A percentile compares a stretch with the other conserved stretches of the same genome.
phyloP scores from a whole-genome alignment of 371 early-diverging fungal genomes.

The Fennellomyces sp. region DNA sequence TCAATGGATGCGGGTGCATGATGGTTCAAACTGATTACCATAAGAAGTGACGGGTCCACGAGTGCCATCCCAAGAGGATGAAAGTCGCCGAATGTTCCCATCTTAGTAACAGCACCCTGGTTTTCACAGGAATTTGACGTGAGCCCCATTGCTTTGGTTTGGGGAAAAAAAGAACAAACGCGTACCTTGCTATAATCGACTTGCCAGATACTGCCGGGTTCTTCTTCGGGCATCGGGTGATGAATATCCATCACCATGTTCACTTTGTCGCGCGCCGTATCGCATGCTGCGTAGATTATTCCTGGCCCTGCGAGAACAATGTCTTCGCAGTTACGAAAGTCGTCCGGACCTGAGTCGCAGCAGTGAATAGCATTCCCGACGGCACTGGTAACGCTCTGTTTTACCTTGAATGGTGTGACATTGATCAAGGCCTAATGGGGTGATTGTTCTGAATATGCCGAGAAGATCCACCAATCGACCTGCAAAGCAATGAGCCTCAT shows the following conservation, averaged over 20 bases:
- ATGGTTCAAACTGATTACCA: conserved; percentile 24
- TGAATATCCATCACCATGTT: conserved; percentile 34
- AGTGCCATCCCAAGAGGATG: conserved; percentile 26
- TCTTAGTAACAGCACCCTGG: not conserved
- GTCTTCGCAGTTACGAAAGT: conserved; percentile 40
- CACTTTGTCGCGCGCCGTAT: conserved; percentile 25
- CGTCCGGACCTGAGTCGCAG: conserved; percentile 33
- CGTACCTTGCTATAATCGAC: conserved; percentile 24
- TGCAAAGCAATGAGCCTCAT: not conserved
- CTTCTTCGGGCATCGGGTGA: not conserved
- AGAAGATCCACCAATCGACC: not conserved
- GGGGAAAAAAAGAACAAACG: too few relatives aligned
- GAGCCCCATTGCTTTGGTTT: too few relatives aligned
- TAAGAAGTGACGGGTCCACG: conserved; percentile 5
- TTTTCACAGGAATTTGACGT: too few relatives aligned
- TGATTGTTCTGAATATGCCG: not conserved
- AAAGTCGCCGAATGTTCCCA: conserved; percentile 9
- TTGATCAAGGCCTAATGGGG: not conserved
- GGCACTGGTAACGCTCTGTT: too few relatives aligned
- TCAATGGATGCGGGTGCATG: conserved; percentile 18
- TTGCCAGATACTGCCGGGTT: conserved; percentile 32
- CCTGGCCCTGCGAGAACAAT: conserved; percentile 21
- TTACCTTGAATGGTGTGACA: conserved; percentile 1
- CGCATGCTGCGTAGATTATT: conserved; percentile 34
- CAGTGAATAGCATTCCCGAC: too few relatives aligned